phyloP scores from a whole-genome alignment of 768 basidiomycete species.

The Holtermanniella nyarrowii region DNA sequence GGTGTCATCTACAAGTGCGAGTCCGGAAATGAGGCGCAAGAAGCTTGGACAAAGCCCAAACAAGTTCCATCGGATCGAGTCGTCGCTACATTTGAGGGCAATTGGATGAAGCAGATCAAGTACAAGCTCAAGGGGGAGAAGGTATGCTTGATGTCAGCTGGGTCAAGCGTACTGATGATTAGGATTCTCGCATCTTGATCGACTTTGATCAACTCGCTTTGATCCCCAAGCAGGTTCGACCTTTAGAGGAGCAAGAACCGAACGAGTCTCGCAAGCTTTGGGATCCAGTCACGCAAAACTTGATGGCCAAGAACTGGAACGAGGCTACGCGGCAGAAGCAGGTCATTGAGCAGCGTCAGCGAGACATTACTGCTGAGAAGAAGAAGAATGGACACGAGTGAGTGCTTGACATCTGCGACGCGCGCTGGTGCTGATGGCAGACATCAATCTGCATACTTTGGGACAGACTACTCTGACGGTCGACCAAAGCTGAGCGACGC shows the following conservation, averaged over 20 bases:
- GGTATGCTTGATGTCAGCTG: conserved; percentile 23
- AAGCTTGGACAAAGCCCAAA: conserved; percentile 51
- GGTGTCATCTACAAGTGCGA: conserved; percentile 80
- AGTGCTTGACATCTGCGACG: conserved; percentile 42
- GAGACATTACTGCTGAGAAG: conserved; percentile 77
- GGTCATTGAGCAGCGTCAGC: conserved; percentile 79
- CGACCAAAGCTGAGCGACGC: conserved; percentile 57
- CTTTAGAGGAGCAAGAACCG: conserved; percentile 64
- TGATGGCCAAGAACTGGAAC: conserved; percentile 73
- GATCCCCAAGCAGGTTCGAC: conserved; percentile 75
- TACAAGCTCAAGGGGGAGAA: conserved; percentile 52
- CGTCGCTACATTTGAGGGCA: conserved; percentile 75
- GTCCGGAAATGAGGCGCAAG: conserved; percentile 48
- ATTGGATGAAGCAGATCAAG: conserved; percentile 71
- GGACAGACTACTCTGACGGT: conserved; percentile 57
- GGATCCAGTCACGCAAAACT: conserved; percentile 60
- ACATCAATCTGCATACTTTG: conserved; percentile 68
- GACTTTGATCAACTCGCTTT: conserved; percentile 62
- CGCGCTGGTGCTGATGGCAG: conserved; percentile 28
- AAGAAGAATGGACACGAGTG: conserved; percentile 69
- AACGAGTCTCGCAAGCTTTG: conserved; percentile 80
- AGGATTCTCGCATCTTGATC: conserved; percentile 59
- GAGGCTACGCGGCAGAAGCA: conserved; percentile 90
- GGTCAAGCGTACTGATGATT: not conserved
- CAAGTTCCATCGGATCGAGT: conserved; percentile 72